Evolutionary conservation across 176 grass and related monocot species (phyloP), one percentile per base, ranked within the genome.

Genomic region (Poa annua): DNA sequence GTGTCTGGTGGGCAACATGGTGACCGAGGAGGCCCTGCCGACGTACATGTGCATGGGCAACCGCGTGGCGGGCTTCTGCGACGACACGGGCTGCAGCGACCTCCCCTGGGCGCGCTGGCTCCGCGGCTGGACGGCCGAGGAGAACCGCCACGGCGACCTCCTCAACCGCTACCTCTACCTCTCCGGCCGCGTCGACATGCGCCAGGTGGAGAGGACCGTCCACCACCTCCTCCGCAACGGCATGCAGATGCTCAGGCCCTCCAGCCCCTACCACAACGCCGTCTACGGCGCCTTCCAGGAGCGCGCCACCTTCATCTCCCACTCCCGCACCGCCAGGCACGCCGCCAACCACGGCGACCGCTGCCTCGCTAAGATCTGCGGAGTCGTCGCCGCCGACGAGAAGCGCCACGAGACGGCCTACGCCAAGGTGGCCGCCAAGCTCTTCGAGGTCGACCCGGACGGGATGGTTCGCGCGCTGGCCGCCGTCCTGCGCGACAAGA

Each of bases 91-190:
- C 22, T 72, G 69, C 69, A 72, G 69, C 21, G 69, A 72, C 13
- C 69, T 49, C 12, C 69, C 69, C 22, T 72, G 69, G 69, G 69
- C 69, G 21, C 69, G 69, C 42, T 72, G 69, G 69, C 22, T 72
- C 42, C 83, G 83, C 39, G 75, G 75, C 4, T 96, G 93, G 93
- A 96, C 87, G 1, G 89, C 89, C 20, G 92, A 94, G 74, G 92
- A 94, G 85, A 89, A 94, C 66, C 81, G 92, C 73, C 92, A 94
- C 51, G 92, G 92, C 6, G 85, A 94, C 39, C 67, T 82, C 71
- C 89, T 91, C 47, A 86, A 65, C 84, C 84, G 84, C 44, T 86
- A 86, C 77, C 76, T 86, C 67, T 86, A 80, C 67, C 84, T 86
- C 55, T 64, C 55, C 33, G 77, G 84, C 44, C 77, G 77, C n/a